Evolutionary conservation across 139 green algal genomes (phyloP), one percentile per base, ranked within the genome.

Genomic region (Coelastrella sp.): DNA sequence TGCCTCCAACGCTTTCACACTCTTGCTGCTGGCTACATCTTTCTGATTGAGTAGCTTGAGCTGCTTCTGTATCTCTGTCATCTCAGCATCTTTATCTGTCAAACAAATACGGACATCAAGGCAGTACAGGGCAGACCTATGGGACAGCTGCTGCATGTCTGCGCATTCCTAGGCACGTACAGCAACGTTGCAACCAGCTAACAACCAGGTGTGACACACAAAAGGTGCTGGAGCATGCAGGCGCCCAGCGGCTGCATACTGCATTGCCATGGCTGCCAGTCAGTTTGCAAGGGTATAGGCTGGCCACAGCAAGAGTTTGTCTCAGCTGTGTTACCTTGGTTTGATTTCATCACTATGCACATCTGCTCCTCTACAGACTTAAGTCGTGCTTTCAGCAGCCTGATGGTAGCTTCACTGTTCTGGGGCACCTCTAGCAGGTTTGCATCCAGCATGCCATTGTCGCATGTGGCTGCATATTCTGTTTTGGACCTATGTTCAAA

Each of bases 341-440:
- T 53, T 25, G 40, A 40, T 2, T 27, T 37, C 35, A 79, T 75
- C 41, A 84, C 69, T 41, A 78, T 83, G 32, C 40, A 25, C 50
- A 95, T 38, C 37, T 93, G 90, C 15, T 89, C 84, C 38, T 91
- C 85, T 37, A 94, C 82, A 9, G 86, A 85, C 62, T 75, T 73
- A 6, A 94, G 84, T 37, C 89, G 83, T 3, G 89, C 90, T 40
- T 92, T 94, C 59, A 93, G 91, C 48, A 95, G 79, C 59, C 91
- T 78, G 11, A 82, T 82, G 57, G 82, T 81, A 25, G 82, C 82
- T 34, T 81, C 82, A 32, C 82, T 82, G 71, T 66, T 82, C 34
- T 75, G 50, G 19, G 79, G 81, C 25, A 81, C n/a, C n/a, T 81
- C 68, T 17, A 89, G 40, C 74, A 82, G 5, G 5, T 40, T 35